phyloP scores from a whole-genome alignment of 2,329 filamentous ascomycete species.

The Fusarium sp. region DNA sequence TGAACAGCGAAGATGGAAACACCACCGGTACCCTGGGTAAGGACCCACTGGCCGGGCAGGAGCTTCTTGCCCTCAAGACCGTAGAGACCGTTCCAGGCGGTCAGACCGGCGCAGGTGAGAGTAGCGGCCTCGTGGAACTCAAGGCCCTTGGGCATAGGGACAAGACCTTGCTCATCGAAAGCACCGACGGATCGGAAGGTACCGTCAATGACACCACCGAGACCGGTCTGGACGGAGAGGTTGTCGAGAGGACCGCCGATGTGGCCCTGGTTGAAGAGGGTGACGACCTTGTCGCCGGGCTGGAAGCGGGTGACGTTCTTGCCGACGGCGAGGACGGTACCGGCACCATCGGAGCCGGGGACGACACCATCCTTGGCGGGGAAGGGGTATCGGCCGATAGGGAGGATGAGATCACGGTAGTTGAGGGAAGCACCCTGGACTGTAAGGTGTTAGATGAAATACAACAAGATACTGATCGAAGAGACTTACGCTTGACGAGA shows the following conservation, averaged over 20 bases:
- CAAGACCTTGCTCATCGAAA: slow-evolving; percentile 75
- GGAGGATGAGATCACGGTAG: slow-evolving; percentile 65
- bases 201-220: slow-evolving; percentile 77
- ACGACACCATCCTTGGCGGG: slow-evolving; percentile 57
- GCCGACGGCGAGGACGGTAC: slow-evolving; percentile 64
- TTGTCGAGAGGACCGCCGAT: slow-evolving; percentile 56
- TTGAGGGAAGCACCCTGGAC: slow-evolving; percentile 65
- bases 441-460: slow-evolving; percentile 30
- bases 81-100: slow-evolving; percentile 74
- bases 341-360: slow-evolving; percentile 64
- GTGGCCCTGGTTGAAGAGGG: slow-evolving; percentile 70
- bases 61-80: slow-evolving; percentile 61
- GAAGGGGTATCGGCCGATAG: slow-evolving; percentile 61
- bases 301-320: slow-evolving; percentile 60
- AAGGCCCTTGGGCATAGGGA: slow-evolving; percentile 68
- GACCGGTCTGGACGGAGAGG: slow-evolving; percentile 60
- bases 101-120: slow-evolving; percentile 70
- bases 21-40: slow-evolving; percentile 78
- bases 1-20: slow-evolving; percentile 75
- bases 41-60: slow-evolving; percentile 66
- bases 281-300: slow-evolving; percentile 65
- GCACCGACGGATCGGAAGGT: slow-evolving; percentile 73
- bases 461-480: background rate
- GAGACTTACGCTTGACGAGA: slow-evolving; percentile 67
- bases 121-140: slow-evolving; percentile 65